Percentiles rank a stretch among this genome's conserved stretches.
Conservation (phyloP, 768 basidiomycete species). For the Candolleomyces efflorescens region DNA sequence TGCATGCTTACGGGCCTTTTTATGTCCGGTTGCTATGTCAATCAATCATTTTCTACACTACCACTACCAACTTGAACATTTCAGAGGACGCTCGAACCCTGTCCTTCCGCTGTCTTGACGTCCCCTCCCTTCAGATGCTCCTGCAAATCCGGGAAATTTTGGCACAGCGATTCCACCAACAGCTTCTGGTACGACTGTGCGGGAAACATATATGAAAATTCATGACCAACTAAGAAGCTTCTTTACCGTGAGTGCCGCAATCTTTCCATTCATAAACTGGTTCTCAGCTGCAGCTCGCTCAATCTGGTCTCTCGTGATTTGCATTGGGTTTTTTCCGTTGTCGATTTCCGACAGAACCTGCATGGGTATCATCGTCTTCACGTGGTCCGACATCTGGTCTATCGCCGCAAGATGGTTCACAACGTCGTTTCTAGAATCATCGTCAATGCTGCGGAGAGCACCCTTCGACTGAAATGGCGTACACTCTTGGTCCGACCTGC, state of each 20-base stretch:
- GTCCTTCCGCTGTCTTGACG: slow-evolving; percentile 2
- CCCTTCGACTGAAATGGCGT: slow-evolving; percentile 20
- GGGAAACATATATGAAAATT: slow-evolving; percentile 7
- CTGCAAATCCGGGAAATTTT: slow-evolving; percentile 69
- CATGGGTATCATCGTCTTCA: slow-evolving; percentile 64
- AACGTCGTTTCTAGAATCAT: slow-evolving; percentile 63
- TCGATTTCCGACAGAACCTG: slow-evolving; percentile 79
- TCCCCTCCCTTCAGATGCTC: slow-evolving; percentile 16
- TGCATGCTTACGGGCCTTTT: background rate
- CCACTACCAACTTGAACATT: no score
- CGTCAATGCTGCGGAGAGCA: slow-evolving; percentile 5
- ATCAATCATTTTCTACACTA: background rate
- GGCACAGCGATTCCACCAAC: slow-evolving; percentile 65
- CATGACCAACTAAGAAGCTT: background rate
- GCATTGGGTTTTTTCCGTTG: slow-evolving; percentile 76
- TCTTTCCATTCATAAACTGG: slow-evolving; percentile 89
- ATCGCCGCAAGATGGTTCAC: slow-evolving; percentile 60
- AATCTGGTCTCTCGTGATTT: slow-evolving; percentile 72
- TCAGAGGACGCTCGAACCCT: slow-evolving; percentile 5
- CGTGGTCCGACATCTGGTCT: slow-evolving; percentile 63
- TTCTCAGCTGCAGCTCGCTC: slow-evolving; percentile 86
- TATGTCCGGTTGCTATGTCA: slow-evolving; percentile 10
- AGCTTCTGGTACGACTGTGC: slow-evolving; percentile 65
- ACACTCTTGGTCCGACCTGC: slow-evolving; percentile 77
- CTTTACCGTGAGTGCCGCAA: slow-evolving; percentile 68